Conservation (phyloP, 2,329 filamentous ascomycete species). For the Ophiostoma piceae region DNA sequence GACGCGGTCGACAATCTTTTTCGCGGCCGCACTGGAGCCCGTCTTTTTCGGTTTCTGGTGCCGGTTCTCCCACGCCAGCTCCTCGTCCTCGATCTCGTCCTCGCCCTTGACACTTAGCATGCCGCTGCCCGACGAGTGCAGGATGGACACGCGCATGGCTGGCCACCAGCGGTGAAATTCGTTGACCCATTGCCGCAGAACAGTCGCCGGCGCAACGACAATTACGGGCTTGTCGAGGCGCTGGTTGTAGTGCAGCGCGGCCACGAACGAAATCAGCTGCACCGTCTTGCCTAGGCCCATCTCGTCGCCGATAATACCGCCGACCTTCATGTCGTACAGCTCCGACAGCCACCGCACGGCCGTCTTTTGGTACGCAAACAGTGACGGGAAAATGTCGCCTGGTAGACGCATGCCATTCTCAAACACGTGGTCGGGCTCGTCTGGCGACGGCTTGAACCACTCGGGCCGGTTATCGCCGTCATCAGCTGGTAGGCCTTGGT, state of each 20-base stretch:
- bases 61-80: constrained; percentile 45
- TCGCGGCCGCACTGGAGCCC: constrained; percentile 63
- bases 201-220: constrained; percentile 86
- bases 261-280: constrained; percentile 69
- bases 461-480: constrained; percentile 49
- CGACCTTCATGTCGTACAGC: constrained; percentile 80
- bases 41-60: constrained; percentile 26
- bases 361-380: constrained; percentile 97
- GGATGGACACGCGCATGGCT: constrained; percentile 88
- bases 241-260: constrained; percentile 86
- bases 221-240: constrained; percentile 80
- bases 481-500: constrained; percentile 35
- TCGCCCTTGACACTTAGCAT: constrained; percentile 55
- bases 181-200: constrained; percentile 96
- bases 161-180: constrained; percentile 99
- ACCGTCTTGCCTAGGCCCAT: constrained; percentile 98
- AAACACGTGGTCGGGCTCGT: constrained; percentile 67
- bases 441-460: constrained; percentile 84
- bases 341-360: constrained; percentile 96
- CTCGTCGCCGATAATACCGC: constrained; percentile 93
- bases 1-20: constrained; percentile 75
- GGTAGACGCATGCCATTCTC: constrained; percentile 74
- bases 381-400: constrained; percentile 83
- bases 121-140: constrained; percentile 92
- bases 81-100: constrained; percentile 21